Evolutionary conservation across 23 red algal species (phyloP), one percentile per base, ranked within the genome.

Genomic region (Gracilariopsis chorda): DNA sequence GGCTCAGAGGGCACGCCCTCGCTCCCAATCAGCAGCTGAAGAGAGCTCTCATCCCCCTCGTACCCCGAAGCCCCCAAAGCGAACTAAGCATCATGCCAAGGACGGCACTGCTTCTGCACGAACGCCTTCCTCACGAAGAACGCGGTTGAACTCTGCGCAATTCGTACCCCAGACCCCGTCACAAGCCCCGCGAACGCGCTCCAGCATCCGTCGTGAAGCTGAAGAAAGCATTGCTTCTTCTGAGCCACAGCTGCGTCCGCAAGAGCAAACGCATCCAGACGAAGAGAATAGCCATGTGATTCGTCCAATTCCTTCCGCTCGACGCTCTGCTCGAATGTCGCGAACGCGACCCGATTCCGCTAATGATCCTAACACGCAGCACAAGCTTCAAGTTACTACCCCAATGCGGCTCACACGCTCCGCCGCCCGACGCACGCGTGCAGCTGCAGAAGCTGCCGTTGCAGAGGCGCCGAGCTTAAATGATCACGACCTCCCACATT

Each of bases 211-310:
- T 9, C 42, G 14, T 20, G 67, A 73, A 73, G 67, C 67, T 4
- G 67, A 73, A 12, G 67, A 73, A 7, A 73, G 67, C 47, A 24
- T 24, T 47, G 67, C 67, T 32, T 73, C 67, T 23, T 73, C 67
- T 73, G 37, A 46, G 47, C n/a, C n/a, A n/a, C n/a, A n/a, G n/a
- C n/a, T n/a, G n/a, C n/a, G n/a, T n/a, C n/a, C n/a, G n/a, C n/a
- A n/a, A n/a, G n/a, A n/a, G n/a, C n/a, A n/a, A n/a, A n/a, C n/a
- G n/a, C n/a, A n/a, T n/a, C 4, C 40, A 11, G 37, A 19, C 14
- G 67, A 73, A 6, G 67, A 73, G n/a, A 23, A 73, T 46, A 73
- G 40, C 28, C n/a, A n/a, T n/a, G n/a, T n/a, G n/a, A n/a, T n/a
- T n/a, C n/a, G n/a, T n/a, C n/a, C n/a, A n/a, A n/a, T n/a, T n/a